Base-by-base conservation (phyloP, 805 yeast genomes). In the Teunomyces atbi region DNA sequence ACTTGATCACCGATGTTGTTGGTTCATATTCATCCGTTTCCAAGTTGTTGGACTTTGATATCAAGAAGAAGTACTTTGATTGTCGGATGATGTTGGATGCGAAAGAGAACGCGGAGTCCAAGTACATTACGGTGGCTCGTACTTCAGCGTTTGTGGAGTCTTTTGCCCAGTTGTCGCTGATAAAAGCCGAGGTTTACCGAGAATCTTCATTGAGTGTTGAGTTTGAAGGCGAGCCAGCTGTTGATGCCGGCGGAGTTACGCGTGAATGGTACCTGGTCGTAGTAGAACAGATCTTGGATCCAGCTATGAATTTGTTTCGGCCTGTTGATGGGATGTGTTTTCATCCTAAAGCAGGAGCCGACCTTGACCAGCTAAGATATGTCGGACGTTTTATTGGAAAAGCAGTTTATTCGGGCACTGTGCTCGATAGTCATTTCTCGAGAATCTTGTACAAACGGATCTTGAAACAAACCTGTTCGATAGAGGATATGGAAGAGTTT, bases 191-290 rank as follows among this genome's bases (percentile, higher is more conserved):
- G 6, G 92, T 86, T 45, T 81, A 89, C 58, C 80, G 83, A 54
- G 75, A 81, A 41, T 77, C 91, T 1, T 84, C 82, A 53, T 69
- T 94, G 54, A 90, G 86, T 42, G 81, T 94, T 37, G 77, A 78
- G 12, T 94, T 94, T 71, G 83, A 83, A 51, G 96, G 96, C 1
- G 99, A 94, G 65, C 86, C 85, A 45, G 99, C 98, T 55, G 87
- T 92, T 41, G 99, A 94, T 73, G 99, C 96, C 2, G 99, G 99
- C 54, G 99, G 99, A 34, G 84, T 94, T n/a, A 88, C 97, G 0
- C 76, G 99, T 59, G 99, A 94, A 64, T 94, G 99, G 99, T 91
- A 85, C 59, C 97, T 90, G 62, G 96, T 91, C 4, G 66, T 94
- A 39, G 83, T 96, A 0, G 76, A 96, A 50, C 97, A 91, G 62